phyloP scores from a whole-genome alignment of 139 green algal species.

The Diplosphaera chodatii region DNA sequence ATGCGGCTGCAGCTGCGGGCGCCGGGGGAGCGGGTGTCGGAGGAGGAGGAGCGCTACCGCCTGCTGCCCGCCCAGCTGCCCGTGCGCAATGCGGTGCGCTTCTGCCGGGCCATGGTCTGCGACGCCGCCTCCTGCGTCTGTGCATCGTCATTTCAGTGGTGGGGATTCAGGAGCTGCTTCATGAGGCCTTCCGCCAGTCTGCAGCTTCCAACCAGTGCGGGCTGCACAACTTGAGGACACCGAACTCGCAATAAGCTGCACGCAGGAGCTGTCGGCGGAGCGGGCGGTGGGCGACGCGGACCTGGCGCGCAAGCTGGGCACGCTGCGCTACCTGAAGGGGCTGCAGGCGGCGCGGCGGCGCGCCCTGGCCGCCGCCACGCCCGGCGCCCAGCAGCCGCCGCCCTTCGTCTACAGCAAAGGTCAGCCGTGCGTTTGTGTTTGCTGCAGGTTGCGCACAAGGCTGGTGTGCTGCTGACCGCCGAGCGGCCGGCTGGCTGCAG shows the following conservation, averaged over 20 bases:
- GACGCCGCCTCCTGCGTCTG: too few species aligned
- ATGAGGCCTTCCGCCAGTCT: too few species aligned
- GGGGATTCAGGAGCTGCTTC: too few species aligned
- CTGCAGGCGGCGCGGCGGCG: conserved; percentile 22
- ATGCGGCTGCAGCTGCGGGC: conserved; percentile 45
- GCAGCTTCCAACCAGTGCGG: too few species aligned
- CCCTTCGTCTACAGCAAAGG: neutral
- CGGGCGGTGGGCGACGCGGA: conserved; percentile 46
- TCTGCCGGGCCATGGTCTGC: too few species aligned
- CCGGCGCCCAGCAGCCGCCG: neutral
- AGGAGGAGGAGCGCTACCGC: conserved; percentile 37
- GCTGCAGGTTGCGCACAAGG: too few species aligned
- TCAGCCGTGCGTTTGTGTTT: neutral
- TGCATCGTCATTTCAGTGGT: too few species aligned
- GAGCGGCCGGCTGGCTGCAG: too few species aligned
- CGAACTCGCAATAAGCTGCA: too few species aligned
- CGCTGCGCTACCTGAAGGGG: conserved; percentile 70
- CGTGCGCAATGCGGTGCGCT: conserved; percentile 20
- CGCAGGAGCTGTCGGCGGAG: conserved; percentile 56
- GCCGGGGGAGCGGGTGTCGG: conserved; percentile 18
- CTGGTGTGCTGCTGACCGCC: too few species aligned
- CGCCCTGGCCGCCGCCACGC: neutral
- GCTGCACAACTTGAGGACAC: too few species aligned
- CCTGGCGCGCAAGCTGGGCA: conserved; percentile 47
- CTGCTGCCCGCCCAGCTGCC: conserved; percentile 37